Percentiles rank a stretch among this genome's conserved stretches.
phyloP scores from a whole-genome alignment of 352 stramenopile species.

The Phytopythium boreale region DNA sequence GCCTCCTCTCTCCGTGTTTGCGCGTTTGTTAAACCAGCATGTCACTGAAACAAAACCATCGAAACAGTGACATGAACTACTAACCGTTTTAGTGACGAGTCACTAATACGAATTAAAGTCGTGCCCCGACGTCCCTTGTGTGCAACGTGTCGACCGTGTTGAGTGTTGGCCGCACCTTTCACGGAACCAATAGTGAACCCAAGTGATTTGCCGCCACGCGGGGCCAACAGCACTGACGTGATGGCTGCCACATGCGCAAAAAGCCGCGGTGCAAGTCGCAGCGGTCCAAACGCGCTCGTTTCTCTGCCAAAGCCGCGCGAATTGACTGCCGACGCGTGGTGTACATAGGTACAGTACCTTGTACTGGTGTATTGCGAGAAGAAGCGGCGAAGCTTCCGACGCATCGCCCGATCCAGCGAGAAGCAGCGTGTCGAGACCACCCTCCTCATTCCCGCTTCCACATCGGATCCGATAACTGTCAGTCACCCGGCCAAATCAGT shows the following conservation, averaged over 20 bases:
- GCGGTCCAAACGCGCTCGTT: background rate
- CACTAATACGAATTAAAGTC: background rate
- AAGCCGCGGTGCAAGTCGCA: background rate
- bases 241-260: background rate
- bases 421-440: background rate
- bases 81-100: background rate
- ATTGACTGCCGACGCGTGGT: background rate
- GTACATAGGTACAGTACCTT: background rate
- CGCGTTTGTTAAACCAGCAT: no score
- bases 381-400: no score
- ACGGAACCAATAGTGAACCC: background rate
- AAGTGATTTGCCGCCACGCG: background rate
- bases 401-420: no score
- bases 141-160: background rate
- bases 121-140: no score
- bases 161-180: background rate
- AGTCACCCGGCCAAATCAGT: background rate
- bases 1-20: background rate
- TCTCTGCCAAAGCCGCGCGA: background rate
- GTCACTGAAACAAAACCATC: no score
- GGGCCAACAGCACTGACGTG: background rate
- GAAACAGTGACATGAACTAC: no score
- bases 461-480: background rate
- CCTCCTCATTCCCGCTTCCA: background rate
- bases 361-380: no score